phyloP scores from a whole-genome alignment of 2,329 filamentous ascomycete genomes.

The Scolecobasidium constrictum region DNA sequence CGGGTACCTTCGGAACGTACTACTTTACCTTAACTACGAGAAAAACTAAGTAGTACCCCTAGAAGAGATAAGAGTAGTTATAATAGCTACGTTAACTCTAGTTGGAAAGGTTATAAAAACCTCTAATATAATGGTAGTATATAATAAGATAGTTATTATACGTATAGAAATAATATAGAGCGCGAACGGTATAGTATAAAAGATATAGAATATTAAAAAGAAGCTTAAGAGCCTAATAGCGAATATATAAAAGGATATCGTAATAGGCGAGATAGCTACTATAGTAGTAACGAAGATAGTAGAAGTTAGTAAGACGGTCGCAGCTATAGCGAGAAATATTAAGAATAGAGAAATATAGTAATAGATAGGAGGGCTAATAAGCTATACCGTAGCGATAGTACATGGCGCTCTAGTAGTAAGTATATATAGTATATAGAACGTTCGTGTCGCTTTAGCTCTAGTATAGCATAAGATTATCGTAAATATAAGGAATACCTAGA shows the following conservation, averaged over 20 bases:
- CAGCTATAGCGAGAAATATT: slow-evolving; percentile 12
- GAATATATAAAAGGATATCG: too few species aligned
- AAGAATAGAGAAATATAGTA: slow-evolving; percentile 11
- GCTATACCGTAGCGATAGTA: slow-evolving; percentile 12
- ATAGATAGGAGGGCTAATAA: slow-evolving; percentile 8
- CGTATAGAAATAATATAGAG: slow-evolving; percentile 11
- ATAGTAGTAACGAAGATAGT: slow-evolving; percentile 13
- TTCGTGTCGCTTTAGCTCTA: slow-evolving; percentile 11
- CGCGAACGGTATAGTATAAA: not conserved
- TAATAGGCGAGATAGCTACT: too few species aligned
- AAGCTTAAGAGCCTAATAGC: too few species aligned
- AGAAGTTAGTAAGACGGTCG: slow-evolving; percentile 10
- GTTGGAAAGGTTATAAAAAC: slow-evolving; percentile 14
- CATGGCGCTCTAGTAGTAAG: slow-evolving; percentile 10
- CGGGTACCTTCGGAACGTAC: too few species aligned
- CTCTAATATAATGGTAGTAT: slow-evolving; percentile 12
- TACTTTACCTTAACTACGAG: too few species aligned
- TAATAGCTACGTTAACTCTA: slow-evolving; percentile 12
- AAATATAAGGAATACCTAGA: slow-evolving; percentile 13
- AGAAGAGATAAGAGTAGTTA: slow-evolving; percentile 9
- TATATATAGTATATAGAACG: slow-evolving; percentile 15
- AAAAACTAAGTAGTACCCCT: too few species aligned
- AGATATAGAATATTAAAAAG: too few species aligned
- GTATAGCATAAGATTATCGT: slow-evolving; percentile 14
- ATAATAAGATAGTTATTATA: slow-evolving; percentile 12